Evolutionary conservation across 2,329 filamentous ascomycete genomes (phyloP), one percentile per base, ranked within the genome.

Genomic region (Cordyceps fumosorosea): DNA sequence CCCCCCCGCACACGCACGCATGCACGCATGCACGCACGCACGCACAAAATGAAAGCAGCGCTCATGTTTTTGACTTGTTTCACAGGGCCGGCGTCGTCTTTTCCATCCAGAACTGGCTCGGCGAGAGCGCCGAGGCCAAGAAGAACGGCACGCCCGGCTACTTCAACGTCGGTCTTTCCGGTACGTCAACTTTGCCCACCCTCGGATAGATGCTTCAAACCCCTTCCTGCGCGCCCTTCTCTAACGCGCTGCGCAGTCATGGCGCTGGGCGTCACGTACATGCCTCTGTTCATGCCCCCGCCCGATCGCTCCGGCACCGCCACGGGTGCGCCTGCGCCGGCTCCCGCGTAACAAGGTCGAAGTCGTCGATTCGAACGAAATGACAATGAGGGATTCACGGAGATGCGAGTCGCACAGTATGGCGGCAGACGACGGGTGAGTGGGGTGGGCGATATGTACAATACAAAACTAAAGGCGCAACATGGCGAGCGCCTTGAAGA

Each of bases 151-250:
- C 90, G 5, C 91, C 93, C 2, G 76, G 80, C 18, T 80, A 81
- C 69, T 88, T 95, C 75, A 87, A 86, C 62, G 86, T 95, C 62
- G 83, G 87, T 74, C 95, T 96, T 89, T 86, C 90, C 22, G 70
- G 89, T 91, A 80, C 69, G 87, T 83, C 32, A 22, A 45, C 29
- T 2, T 26, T n/a, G 16, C 44, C 37, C 42, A n/a, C 18, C 42
- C 2, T 44, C 18, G 42, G 16, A n/a, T n/a, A n/a, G n/a, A n/a
- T n/a, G n/a, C n/a, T n/a, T n/a, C n/a, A n/a, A n/a, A n/a, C 29
- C 29, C 29, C 29, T 29, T 7, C n/a, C n/a, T 47, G 2, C 44
- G 5, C 44, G 6, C n/a, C 7, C n/a, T 5, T 16, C 54, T 44
- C 68, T 72, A 42, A 66, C 62, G 10, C 29, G 40, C 37, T 20